Percentiles rank a stretch among this genome's conserved stretches.
These are phyloP conservation scores for Medicago lupulina DNA, from an alignment of 306 rosid species.

Conservation along the genomic window DNA sequence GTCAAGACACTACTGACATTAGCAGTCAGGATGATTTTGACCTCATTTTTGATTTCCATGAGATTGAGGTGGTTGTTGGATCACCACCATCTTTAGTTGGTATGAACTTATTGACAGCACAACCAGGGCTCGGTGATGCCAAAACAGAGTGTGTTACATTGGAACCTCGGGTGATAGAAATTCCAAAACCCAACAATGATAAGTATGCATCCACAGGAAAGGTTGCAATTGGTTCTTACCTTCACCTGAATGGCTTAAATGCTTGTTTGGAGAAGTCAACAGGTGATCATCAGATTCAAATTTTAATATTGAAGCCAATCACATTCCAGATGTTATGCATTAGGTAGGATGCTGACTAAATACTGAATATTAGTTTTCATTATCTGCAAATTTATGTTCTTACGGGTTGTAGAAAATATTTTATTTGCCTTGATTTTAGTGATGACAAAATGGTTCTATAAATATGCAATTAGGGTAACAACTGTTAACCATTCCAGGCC, in stretches of 20 bases:
- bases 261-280: conserved; percentile 58
- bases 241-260: conserved; percentile 66
- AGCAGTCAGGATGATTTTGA: conserved; percentile 49
- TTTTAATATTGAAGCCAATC: conserved; percentile 67
- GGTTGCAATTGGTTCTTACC: conserved; percentile 59
- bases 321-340: conserved; percentile 56
- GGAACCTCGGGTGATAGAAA: conserved; percentile 60
- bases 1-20: conserved; percentile 41
- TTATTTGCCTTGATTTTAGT: conserved; percentile 13
- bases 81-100: conserved; percentile 62
- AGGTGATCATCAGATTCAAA: conserved; percentile 55
- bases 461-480: conserved; percentile 11
- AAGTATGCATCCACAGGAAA: conserved; percentile 63
- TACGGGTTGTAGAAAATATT: conserved; percentile 9
- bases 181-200: conserved; percentile 55
- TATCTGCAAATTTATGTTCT: conserved; percentile 28
- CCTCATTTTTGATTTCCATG: conserved; percentile 62
- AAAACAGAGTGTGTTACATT: conserved; percentile 57
- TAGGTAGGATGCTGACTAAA: conserved; percentile 60
- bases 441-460: conserved; percentile 2
- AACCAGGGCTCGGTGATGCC: conserved; percentile 43
- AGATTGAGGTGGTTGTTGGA: conserved; percentile 68
- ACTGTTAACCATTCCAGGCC: conserved; percentile 3
- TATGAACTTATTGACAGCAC: conserved; percentile 48
- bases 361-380: conserved; percentile 30